Percentiles rank a stretch among this genome's conserved stretches.
Conservation (phyloP, 805 yeast species). For the Lipomyces sp. region DNA sequence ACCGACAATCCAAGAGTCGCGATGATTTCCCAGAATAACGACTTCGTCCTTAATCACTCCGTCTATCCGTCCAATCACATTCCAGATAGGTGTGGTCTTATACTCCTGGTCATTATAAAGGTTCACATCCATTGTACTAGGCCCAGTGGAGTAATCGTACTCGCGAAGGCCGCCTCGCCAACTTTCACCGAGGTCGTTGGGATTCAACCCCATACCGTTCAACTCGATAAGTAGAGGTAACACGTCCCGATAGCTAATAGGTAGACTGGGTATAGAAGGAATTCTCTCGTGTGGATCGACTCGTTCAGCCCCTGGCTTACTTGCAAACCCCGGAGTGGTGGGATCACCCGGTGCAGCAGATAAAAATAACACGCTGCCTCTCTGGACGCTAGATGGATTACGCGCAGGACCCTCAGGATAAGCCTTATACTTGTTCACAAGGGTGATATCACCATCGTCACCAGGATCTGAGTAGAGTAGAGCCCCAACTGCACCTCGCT, state of each 20-base stretch:
- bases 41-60: slow-evolving; percentile 61
- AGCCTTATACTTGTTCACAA: slow-evolving; percentile 61
- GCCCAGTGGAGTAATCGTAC: slow-evolving; percentile 60
- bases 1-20: slow-evolving; percentile 81
- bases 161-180: slow-evolving; percentile 55
- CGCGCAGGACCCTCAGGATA: slow-evolving; percentile 81
- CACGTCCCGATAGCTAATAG: slow-evolving; percentile 62
- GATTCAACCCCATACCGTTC: slow-evolving; percentile 59
- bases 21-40: slow-evolving; percentile 72
- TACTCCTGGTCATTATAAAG: slow-evolving; percentile 66
- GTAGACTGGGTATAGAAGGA: slow-evolving; percentile 72
- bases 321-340: slow-evolving; percentile 71
- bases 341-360: slow-evolving; percentile 76
- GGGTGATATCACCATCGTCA: slow-evolving; percentile 55
- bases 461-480: slow-evolving; percentile 72
- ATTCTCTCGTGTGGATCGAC: slow-evolving; percentile 56
- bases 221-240: slow-evolving; percentile 63
- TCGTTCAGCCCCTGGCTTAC: slow-evolving; percentile 56
- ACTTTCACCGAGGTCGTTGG: slow-evolving; percentile 49
- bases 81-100: slow-evolving; percentile 63
- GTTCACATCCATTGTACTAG: slow-evolving; percentile 54
- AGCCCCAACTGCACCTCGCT: slow-evolving; percentile 69
- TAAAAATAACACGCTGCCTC: slow-evolving; percentile 73
- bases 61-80: slow-evolving; percentile 64
- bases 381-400: slow-evolving; percentile 73